Base-by-base conservation (phyloP, 768 basidiomycete genomes). In the Tubosaeta brunneosetosa region DNA sequence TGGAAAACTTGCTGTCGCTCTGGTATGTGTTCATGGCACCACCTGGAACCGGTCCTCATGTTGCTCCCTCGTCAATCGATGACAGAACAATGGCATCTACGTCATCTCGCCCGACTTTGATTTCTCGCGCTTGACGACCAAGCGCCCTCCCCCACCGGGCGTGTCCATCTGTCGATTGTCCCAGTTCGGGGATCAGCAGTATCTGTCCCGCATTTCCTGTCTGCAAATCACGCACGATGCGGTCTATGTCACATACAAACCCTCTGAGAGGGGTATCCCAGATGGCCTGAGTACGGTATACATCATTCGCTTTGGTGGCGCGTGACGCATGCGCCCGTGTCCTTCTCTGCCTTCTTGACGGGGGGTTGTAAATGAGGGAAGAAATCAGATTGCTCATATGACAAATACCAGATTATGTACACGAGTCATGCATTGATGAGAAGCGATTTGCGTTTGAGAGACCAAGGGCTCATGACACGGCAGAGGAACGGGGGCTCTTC, bases 151-250 rank as follows among this genome's bases (percentile, higher is more conserved):
- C 62, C 55, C 59, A 70, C 59, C 60, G 66, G 51, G 61, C 56
- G 34, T 73, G 32, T 56, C 59, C 11, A 55, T 68, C 46, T 58
- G 53, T 25, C 50, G 56, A 22, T 11, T 64, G 40, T 38, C 25
- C 47, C 12, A 55, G 51, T 49, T 60, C 33, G 56, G 64, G 12
- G 17, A 53, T 25, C 49, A 32, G 1, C 51, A 34, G 25, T 32
- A 51, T 19, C 54, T 65, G 16, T 47, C 62, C 13, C 54, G 36
- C 34, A 59, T 81, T 16, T 73, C 73, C 29, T 84, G 81, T 58
- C 70, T 83, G n/a, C 81, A 83, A 60, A 73, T 82, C 67, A 77
- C 77, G 1, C 74, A 79, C 27, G 78, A 79, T 0, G 77, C 75
- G 0, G 52, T 83, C n/a, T 84, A 72, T 55, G 55, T 82, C 33